These are phyloP conservation scores for Phylloboletellus chloephorus DNA, from an alignment of 1,284 basidiomycete species.

Conservation along the genomic window DNA sequence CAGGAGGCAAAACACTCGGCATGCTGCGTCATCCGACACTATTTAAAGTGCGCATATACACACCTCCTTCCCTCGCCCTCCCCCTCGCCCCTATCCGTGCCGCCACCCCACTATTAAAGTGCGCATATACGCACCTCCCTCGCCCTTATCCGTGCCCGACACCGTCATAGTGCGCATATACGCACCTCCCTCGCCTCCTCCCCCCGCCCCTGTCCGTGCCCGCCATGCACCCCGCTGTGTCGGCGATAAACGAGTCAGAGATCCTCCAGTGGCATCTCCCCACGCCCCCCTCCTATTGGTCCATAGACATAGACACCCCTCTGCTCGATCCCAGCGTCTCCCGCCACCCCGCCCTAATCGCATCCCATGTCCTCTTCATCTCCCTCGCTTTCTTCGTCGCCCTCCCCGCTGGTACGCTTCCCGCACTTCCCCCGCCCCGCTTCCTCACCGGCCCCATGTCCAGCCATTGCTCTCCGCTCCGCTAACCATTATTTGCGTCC, in stretches of 20 bases:
- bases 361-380: constrained; percentile 64
- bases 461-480: constrained; percentile 72
- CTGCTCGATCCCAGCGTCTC: constrained; percentile 37
- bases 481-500: constrained; percentile 61
- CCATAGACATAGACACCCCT: constrained; percentile 64
- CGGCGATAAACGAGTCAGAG: constrained; percentile 69
- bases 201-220: constrained; percentile 3
- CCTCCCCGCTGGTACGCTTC: constrained; percentile 61
- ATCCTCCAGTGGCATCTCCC: constrained; percentile 56
- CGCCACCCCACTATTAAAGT: constrained; percentile 5
- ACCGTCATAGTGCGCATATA: constrained; percentile 16
- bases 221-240: constrained; percentile 44
- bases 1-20: too few relatives aligned
- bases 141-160: constrained; percentile 7
- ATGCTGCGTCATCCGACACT: too few relatives aligned
- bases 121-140: constrained; percentile 11
- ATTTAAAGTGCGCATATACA: too few relatives aligned
- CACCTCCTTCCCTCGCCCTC: too few relatives aligned
- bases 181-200: constrained; percentile 14
- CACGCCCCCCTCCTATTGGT: constrained; percentile 74
- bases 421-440: constrained; percentile 1
- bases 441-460: not conserved
- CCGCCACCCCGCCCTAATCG: constrained; percentile 61
- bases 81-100: constrained; percentile 4
- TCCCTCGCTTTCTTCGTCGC: constrained; percentile 69